Percentiles rank a stretch among this genome's conserved stretches.
phyloP scores from a whole-genome alignment of 148 eudicot species.

The Gaultheria prostrata region DNA sequence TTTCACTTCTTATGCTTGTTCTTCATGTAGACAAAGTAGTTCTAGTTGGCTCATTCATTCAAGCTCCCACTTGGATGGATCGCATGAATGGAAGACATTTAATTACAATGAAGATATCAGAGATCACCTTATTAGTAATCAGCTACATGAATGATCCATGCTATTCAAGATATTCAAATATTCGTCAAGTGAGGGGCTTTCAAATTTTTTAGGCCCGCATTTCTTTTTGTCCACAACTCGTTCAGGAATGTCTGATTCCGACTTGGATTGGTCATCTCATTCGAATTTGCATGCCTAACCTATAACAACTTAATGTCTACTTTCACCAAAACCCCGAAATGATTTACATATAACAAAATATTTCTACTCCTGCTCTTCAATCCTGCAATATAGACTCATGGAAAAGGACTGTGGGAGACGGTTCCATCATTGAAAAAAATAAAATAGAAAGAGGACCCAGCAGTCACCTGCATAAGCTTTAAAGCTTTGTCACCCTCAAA shows the following conservation, averaged over 20 bases:
- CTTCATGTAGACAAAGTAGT: not conserved
- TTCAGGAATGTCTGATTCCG: not conserved
- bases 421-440: not conserved
- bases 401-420: not conserved
- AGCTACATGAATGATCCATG: not conserved
- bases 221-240: not conserved
- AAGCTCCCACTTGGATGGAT: not conserved
- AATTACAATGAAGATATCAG: not conserved
- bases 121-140: not conserved
- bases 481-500: constrained; percentile 95
- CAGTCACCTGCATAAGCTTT: constrained; percentile 88
- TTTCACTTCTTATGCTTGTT: not conserved
- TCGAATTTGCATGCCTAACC: not conserved
- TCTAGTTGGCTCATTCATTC: not conserved
- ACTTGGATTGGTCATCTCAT: not conserved
- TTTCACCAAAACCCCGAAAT: not conserved
- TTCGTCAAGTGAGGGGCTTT: not conserved
- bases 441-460: not conserved
- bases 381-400: not conserved
- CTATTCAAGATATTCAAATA: not conserved
- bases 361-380: not conserved
- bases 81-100: not conserved
- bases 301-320: not conserved
- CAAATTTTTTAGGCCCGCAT: not conserved
- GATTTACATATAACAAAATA: not conserved